These are phyloP conservation scores for Phoenix roebelenii DNA, from an alignment of 176 grass and related monocot genomes.

Conservation along the genomic window DNA sequence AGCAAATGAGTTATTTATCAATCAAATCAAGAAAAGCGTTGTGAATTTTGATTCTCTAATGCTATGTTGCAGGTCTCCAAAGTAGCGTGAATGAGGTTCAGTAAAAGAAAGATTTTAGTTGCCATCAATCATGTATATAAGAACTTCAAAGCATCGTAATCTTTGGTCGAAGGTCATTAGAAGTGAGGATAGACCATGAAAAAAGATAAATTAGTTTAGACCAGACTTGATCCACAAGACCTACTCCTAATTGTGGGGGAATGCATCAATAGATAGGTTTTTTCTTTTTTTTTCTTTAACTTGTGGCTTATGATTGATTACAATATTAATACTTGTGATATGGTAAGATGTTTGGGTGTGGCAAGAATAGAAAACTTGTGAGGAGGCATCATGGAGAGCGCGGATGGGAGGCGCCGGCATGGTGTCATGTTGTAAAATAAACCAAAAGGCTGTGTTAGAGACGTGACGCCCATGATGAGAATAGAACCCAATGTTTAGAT, in stretches of 20 bases:
- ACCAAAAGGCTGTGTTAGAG: slow-evolving; percentile 20
- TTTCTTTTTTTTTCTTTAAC: no score
- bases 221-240: slow-evolving; percentile 40
- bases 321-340: slow-evolving; percentile 15
- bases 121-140: no score
- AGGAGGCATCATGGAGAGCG: slow-evolving; percentile 30
- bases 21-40: no score
- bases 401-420: slow-evolving; percentile 6
- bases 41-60: no score
- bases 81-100: no score
- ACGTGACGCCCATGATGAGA: slow-evolving; percentile 50
- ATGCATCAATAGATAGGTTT: not conserved
- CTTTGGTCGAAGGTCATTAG: no score
- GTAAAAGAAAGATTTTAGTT: no score
- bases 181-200: not conserved
- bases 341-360: not conserved
- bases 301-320: slow-evolving; percentile 20
- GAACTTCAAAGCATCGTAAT: no score
- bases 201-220: slow-evolving; percentile 17
- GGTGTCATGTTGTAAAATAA: slow-evolving; percentile 53
- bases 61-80: no score
- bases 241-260: slow-evolving; percentile 21
- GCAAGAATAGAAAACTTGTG: not conserved
- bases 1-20: no score
- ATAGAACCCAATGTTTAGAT: slow-evolving; percentile 12